Evolutionary conservation across 805 yeast species (phyloP).

Genomic region (Suhomyces sp.): DNA sequence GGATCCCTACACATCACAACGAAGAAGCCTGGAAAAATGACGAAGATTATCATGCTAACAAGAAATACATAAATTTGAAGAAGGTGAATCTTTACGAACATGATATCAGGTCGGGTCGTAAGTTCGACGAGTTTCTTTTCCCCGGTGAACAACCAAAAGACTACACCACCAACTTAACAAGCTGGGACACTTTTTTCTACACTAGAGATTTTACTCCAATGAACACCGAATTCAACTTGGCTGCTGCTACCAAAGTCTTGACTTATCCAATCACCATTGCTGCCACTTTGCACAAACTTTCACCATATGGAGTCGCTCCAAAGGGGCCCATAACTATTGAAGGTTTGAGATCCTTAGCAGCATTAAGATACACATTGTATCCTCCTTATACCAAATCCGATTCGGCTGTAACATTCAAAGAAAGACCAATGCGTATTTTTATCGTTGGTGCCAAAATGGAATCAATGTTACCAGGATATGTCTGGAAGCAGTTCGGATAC

Average conservation of each 20-base stretch:
- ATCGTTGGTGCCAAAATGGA: conserved; percentile 91
- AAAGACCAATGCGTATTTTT: conserved; percentile 86
- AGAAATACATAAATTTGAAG: conserved; percentile 69
- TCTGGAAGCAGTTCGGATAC: conserved; percentile 90
- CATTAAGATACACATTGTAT: conserved; percentile 83
- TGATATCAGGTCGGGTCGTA: conserved; percentile 89
- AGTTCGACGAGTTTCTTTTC: conserved; percentile 93
- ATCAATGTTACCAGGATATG: conserved; percentile 88
- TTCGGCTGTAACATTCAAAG: conserved; percentile 57
- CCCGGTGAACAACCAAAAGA: conserved; percentile 79
- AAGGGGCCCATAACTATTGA: conserved; percentile 87
- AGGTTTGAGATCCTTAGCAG: conserved; percentile 91
- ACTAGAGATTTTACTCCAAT: conserved; percentile 90
- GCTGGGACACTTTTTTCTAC: conserved; percentile 92
- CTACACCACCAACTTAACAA: conserved; percentile 67
- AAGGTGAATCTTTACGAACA: conserved; percentile 92
- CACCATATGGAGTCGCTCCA: conserved; percentile 80
- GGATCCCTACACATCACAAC: conserved; percentile 94
- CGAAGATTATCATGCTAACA: conserved; percentile 60
- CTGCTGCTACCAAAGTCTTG: conserved; percentile 91
- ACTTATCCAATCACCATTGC: conserved; percentile 92
- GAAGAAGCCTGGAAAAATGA: conserved; percentile 87
- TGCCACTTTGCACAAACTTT: conserved; percentile 73
- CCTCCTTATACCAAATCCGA: conserved; percentile 50
- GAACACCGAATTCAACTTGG: conserved; percentile 95